Evolutionary conservation across 75 land plant species (phyloP).

Genomic region (Pseudotsuga menziesii): DNA sequence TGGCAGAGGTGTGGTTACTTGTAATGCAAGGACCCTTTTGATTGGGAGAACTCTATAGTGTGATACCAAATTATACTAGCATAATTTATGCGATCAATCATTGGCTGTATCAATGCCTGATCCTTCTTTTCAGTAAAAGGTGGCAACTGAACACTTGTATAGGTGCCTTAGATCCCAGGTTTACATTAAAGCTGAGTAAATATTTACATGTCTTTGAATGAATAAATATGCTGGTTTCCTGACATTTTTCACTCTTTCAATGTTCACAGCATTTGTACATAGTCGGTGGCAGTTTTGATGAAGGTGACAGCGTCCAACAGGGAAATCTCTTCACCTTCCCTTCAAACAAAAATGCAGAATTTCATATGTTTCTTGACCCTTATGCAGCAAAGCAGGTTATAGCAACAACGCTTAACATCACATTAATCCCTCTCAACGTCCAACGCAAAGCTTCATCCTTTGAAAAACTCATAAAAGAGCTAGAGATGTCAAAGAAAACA

Average conservation of each 20-base stretch:
- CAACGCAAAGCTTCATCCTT: constrained; percentile 34
- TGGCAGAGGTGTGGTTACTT: too few relatives aligned
- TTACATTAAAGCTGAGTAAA: too few relatives aligned
- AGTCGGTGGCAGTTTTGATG: constrained; percentile 56
- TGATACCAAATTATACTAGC: too few relatives aligned
- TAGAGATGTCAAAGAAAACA: constrained; percentile 33
- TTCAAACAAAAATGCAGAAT: constrained; percentile 56
- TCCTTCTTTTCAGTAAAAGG: not conserved
- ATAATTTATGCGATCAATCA: too few relatives aligned
- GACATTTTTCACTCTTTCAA: not conserved
- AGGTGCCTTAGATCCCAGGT: not conserved
- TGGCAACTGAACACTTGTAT: not conserved
- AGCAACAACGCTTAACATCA: constrained; percentile 44
- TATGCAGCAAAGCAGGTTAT: constrained; percentile 64
- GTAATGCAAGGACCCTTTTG: too few relatives aligned
- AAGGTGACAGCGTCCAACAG: not conserved
- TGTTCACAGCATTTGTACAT: constrained; percentile 49
- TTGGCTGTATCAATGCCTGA: too few relatives aligned
- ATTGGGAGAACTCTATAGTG: too few relatives aligned
- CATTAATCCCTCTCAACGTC: constrained; percentile 51
- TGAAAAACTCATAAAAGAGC: constrained; percentile 17
- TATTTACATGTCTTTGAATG: not conserved
- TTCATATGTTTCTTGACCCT: constrained; percentile 81
- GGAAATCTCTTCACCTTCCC: constrained; percentile 71
- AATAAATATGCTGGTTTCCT: not conserved